A percentile compares a stretch with the other conserved stretches of the same genome.
Evolutionary conservation across 2,329 filamentous ascomycete genomes (phyloP).

Genomic region (Botrytis cinerea): DNA sequence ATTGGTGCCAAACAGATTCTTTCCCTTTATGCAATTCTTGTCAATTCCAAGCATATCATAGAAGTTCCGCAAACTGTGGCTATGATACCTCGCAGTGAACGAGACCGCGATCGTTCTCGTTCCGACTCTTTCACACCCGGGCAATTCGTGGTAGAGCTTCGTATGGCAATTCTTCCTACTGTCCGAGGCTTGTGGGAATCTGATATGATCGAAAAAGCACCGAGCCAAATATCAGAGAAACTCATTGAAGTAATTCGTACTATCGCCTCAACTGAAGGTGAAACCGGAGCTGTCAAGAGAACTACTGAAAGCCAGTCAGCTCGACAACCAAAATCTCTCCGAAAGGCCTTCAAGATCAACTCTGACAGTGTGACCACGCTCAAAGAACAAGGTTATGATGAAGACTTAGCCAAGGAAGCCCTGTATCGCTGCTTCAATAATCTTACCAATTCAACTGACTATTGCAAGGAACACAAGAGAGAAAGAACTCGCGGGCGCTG

Average conservation of each 20-base stretch:
- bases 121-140: slow-evolving; percentile 63
- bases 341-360: slow-evolving; percentile 54
- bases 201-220: slow-evolving; percentile 76
- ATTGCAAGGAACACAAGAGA: slow-evolving; percentile 66
- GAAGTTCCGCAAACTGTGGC: slow-evolving; percentile 68
- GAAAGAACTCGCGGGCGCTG: slow-evolving; percentile 64
- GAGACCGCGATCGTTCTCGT: slow-evolving; percentile 56
- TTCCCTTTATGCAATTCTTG: slow-evolving; percentile 74
- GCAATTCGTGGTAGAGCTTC: slow-evolving; percentile 85
- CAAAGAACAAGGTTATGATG: slow-evolving; percentile 52
- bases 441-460: slow-evolving; percentile 63
- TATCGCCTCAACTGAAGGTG: slow-evolving; percentile 75
- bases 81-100: slow-evolving; percentile 53
- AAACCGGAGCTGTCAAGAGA: slow-evolving; percentile 64
- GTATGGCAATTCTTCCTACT: slow-evolving; percentile 75
- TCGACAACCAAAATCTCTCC: slow-evolving; percentile 42
- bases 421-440: slow-evolving; percentile 79
- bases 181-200: slow-evolving; percentile 84
- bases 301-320: slow-evolving; percentile 56
- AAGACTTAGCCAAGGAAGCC: slow-evolving; percentile 72
- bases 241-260: slow-evolving; percentile 82
- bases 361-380: slow-evolving; percentile 47
- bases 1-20: slow-evolving; percentile 79
- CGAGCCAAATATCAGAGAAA: slow-evolving; percentile 73
- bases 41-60: slow-evolving; percentile 75